Evolutionary conservation across 1,284 basidiomycete genomes (phyloP).

Genomic region (Anthracocystis walkeri): DNA sequence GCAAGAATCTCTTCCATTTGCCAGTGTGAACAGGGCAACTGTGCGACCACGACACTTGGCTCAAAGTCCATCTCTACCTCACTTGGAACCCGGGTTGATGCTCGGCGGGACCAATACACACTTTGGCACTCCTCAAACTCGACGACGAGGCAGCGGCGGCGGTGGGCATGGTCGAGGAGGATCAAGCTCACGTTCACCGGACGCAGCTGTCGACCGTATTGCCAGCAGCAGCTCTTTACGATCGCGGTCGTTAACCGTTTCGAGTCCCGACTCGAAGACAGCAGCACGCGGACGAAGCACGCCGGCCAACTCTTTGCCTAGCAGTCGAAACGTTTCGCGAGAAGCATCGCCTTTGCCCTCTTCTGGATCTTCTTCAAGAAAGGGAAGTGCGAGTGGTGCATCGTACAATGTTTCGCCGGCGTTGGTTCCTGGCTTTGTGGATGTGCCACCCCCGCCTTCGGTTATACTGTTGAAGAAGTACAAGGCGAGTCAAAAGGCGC

Average conservation of each 20-base stretch:
- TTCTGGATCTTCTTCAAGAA: neutral
- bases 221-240: constrained; percentile 2
- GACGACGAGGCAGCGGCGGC: constrained; percentile 7
- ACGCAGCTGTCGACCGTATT: neutral
- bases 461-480: constrained; percentile 28
- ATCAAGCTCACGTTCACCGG: constrained; percentile 15
- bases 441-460: constrained; percentile 13
- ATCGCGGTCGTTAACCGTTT: constrained; percentile 21
- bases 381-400: constrained; percentile 1
- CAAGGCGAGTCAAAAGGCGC: constrained; percentile 22
- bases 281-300: constrained; percentile 8
- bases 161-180: constrained; percentile 1
- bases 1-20: neutral
- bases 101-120: constrained; percentile 5
- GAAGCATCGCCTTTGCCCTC: constrained; percentile 20
- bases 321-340: constrained; percentile 28
- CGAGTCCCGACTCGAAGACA: neutral
- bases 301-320: constrained; percentile 5
- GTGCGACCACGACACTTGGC: constrained; percentile 4
- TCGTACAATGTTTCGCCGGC: constrained; percentile 18
- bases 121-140: neutral
- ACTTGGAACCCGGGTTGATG: constrained; percentile 31
- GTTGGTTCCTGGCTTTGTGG: constrained; percentile 25
- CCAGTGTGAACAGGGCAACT: neutral
- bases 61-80: constrained; percentile 8